Base-by-base conservation (phyloP, 331 rosid species). In the Stylosanthes scabra region DNA sequence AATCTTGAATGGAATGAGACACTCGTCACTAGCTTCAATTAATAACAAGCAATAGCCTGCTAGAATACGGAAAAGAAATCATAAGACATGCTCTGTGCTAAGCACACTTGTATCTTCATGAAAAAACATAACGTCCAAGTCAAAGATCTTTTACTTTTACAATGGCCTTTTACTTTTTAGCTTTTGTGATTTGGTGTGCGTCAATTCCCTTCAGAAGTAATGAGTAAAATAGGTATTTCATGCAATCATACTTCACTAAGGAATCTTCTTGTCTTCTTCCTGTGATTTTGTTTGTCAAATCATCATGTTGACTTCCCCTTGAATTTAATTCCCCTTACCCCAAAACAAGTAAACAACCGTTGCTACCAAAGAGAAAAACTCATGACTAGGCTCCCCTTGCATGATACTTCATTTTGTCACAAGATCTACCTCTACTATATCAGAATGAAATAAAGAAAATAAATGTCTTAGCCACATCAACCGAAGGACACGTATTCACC, bases 381-480 rank as follows among this genome's bases (percentile, higher is more conserved):
- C 52, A 13, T 60, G 63, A 66, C 13, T 71, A 44, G 10, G 27
- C 68, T 76, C 15, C 37, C 34, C 29, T 51, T 65, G 42, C 52
- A 25, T 31, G 51, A 37, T 55, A 51, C 13, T 62, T 74, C 55
- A 39, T 47, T 61, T 64, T 51, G 40, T 63, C 45, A 34, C 64
- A 63, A 4, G 64, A 62, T 9, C 29, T 64, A 59, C 65, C 63
- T 11, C 7, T 20, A 59, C 39, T 27, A 14, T 25, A 47, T 71
- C 46, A 37, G 49, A 70, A 37, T 59, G 46, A 29, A 56, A 57
- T 14, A 49, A 14, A 27, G 54, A 62, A 60, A 27, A 56, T 57
- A 69, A 41, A 41, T 31, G 51, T 25, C 46, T 78, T 12, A 9
- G 59, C 64, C 64, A 64, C 66, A 74, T 68, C 42, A 62, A 55